Evolutionary conservation across 2,329 filamentous ascomycete species (phyloP), one percentile per base, ranked within the genome.

Genomic region (Lachnellula cervina): DNA sequence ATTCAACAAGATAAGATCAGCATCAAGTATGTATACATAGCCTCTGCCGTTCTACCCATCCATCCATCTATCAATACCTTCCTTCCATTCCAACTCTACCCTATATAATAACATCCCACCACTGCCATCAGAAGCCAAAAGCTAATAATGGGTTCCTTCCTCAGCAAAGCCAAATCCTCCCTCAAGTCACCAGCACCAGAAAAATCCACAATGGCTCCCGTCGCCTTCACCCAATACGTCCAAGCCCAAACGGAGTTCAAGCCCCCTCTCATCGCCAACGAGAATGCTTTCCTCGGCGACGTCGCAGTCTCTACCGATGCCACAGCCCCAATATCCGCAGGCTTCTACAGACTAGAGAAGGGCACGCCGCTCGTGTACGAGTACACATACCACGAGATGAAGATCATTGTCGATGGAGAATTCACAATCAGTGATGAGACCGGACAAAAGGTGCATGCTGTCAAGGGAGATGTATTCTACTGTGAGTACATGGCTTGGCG

Each of bases 321-420:
- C 35, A 74, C 77, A 13, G 76, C 77, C 54, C 82, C 82, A 49
- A 80, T 86, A 61, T 78, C 76, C 1, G 74, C 74, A 8, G 83
- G 83, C 28, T 80, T 86, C 70, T 86, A 84, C 70, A 75, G 82
- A 9, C 73, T 85, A 6, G 81, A 85, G 63, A 82, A 82, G 60
- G 82, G 83, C 58, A 82, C 80, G 0, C 80, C 81, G 1, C 75
- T 87, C 17, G 78, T 83, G 6, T 86, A 86, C 70, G 78, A 77
- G 46, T 86, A 86, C 65, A 81, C 77, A 47, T 86, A 86, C 69
- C 76, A 86, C 62, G 83, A 86, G 72, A 84, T 84, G 80, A 86
- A 86, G 73, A 85, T 86, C 63, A 83, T 86, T 59, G 70, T 86
- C 7, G 82, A 85, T 62, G 83, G 82, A 17, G 75, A 78, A 59